A percentile compares a stretch with the other conserved stretches of the same genome.
Evolutionary conservation across 129 eudicot genomes (phyloP).

Genomic region (Centaurea solstitialis): DNA sequence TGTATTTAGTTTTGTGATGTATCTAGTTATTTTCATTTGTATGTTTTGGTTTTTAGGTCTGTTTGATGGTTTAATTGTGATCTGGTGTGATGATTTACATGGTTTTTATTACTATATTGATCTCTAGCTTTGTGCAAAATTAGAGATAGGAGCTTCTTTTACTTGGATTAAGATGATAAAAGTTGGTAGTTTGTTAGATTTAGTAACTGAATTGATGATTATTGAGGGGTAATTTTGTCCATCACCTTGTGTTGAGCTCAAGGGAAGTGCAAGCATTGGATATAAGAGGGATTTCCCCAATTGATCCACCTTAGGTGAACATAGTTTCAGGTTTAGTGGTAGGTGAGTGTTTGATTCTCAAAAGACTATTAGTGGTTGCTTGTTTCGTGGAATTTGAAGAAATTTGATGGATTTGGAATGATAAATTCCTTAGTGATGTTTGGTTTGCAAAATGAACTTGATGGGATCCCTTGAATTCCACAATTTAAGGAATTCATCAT

Average conservation of each 20-base stretch:
- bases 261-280: not conserved
- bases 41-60: not conserved
- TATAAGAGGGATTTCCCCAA: not conserved
- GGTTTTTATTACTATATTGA: not conserved
- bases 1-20: conserved; percentile 12
- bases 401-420: too few relatives aligned
- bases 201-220: not conserved
- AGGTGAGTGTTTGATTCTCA: not conserved
- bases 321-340: conserved; percentile 4
- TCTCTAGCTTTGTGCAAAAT: not conserved
- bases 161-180: not conserved
- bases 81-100: not conserved
- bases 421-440: too few relatives aligned
- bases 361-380: not conserved
- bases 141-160: not conserved
- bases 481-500: too few relatives aligned
- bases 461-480: too few relatives aligned
- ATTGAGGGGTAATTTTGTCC: not conserved
- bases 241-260: not conserved
- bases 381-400: too few relatives aligned
- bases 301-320: not conserved
- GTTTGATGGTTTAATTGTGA: conserved; percentile 6
- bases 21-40: too few relatives aligned
- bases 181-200: not conserved
- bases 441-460: too few relatives aligned